These are phyloP conservation scores for Hygrophorus pudorinus DNA, from an alignment of 768 basidiomycete genomes.

Conservation along the genomic window DNA sequence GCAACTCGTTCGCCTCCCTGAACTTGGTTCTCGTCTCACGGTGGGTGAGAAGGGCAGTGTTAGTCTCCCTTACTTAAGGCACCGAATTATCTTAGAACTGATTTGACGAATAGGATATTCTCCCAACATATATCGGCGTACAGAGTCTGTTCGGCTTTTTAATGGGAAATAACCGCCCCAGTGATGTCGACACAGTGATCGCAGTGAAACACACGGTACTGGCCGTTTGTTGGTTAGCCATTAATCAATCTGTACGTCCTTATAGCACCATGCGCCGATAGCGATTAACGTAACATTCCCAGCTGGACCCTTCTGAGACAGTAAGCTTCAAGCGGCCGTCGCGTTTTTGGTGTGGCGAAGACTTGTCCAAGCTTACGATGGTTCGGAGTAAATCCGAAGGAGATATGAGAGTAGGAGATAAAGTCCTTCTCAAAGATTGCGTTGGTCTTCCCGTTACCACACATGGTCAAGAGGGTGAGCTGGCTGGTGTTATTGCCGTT, in stretches of 20 bases:
- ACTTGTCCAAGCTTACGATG: conserved; percentile 54
- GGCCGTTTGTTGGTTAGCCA: conserved; percentile 77
- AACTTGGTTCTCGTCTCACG: conserved; percentile 63
- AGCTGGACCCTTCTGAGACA: conserved; percentile 57
- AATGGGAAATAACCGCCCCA: conserved; percentile 32
- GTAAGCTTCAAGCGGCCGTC: conserved; percentile 54
- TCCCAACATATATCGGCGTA: conserved; percentile 40
- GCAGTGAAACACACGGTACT: conserved; percentile 68
- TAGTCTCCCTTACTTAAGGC: conserved; percentile 16
- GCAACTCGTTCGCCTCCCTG: conserved; percentile 61
- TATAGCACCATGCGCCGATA: background rate
- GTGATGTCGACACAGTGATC: conserved; percentile 52
- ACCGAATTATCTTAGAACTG: conserved; percentile 3
- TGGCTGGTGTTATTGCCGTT: conserved; percentile 37
- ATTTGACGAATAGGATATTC: conserved; percentile 43
- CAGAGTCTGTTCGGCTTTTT: conserved; percentile 38
- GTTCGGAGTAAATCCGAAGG: conserved; percentile 49
- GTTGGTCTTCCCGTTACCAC: conserved; percentile 40
- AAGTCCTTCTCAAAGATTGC: conserved; percentile 47
- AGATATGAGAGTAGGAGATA: conserved; percentile 67
- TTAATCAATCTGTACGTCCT: conserved; percentile 71
- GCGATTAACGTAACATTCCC: conserved; percentile 6
- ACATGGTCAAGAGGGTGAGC: conserved; percentile 46
- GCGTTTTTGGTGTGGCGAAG: conserved; percentile 62
- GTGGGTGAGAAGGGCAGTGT: conserved; percentile 74